These are phyloP conservation scores for Sarocladiaceae sp. DNA, from an alignment of 2,329 filamentous ascomycete genomes.

Conservation along the genomic window DNA sequence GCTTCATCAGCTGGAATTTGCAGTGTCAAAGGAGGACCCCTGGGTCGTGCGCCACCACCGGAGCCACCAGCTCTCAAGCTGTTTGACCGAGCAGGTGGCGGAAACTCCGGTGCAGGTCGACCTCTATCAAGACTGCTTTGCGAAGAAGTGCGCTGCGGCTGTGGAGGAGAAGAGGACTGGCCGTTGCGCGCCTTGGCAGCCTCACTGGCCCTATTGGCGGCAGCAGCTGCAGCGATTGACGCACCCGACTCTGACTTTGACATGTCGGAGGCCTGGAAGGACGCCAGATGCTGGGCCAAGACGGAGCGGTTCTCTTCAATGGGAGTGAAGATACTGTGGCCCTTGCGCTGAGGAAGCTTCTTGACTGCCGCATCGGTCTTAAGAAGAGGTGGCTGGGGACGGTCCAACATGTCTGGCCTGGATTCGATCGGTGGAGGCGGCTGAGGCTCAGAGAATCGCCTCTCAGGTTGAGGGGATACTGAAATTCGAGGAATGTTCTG, in stretches of 20 bases:
- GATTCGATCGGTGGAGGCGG: constrained; percentile 48
- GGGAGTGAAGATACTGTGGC: constrained; percentile 93
- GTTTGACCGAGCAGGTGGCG: constrained; percentile 73
- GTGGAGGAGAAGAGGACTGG: constrained; percentile 1
- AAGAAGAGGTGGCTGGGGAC: constrained; percentile 40
- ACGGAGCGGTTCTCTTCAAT: constrained; percentile 92
- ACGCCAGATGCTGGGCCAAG: constrained; percentile 75
- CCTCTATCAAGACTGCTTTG: constrained; percentile 40
- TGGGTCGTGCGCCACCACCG: constrained; percentile 66
- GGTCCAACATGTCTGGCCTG: constrained; percentile 44
- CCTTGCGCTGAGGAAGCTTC: constrained; percentile 70
- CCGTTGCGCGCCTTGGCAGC: constrained; percentile 17
- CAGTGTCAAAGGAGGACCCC: constrained; percentile 77
- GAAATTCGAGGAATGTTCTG: constrained; percentile 46
- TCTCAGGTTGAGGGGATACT: constrained; percentile 44
- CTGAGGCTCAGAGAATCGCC: constrained; percentile 45
- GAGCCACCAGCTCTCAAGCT: constrained; percentile 56
- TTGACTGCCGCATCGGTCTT: constrained; percentile 51
- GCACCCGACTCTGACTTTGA: constrained; percentile 30
- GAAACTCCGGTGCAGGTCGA: constrained; percentile 49
- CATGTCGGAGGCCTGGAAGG: constrained; percentile 55
- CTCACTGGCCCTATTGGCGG: constrained; percentile 20
- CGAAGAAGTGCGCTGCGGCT: constrained; percentile 42
- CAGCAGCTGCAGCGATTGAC: constrained; percentile 18
- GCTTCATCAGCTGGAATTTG: constrained; percentile 85